phyloP scores from a whole-genome alignment of 208 protist species.

The Crithidia fasciculata region DNA sequence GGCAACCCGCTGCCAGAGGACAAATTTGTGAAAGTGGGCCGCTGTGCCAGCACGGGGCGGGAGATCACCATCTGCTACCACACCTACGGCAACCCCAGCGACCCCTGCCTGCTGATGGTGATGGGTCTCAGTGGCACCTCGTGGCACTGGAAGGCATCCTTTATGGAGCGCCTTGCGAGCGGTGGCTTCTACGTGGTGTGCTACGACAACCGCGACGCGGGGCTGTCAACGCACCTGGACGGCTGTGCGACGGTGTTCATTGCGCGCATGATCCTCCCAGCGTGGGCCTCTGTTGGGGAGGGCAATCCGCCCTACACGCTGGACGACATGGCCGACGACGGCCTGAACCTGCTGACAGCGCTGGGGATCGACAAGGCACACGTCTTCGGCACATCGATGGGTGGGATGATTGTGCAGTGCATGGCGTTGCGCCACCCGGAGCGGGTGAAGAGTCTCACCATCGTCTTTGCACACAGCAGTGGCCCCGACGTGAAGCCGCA shows the following conservation, averaged over 20 bases:
- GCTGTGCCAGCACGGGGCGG: conserved; percentile 45
- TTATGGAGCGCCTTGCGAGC: conserved; percentile 45
- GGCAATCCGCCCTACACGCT: conserved; percentile 62
- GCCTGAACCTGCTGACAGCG: conserved; percentile 47
- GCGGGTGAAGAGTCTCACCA: conserved; percentile 51
- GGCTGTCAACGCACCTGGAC: conserved; percentile 65
- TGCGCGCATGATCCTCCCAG: conserved; percentile 50
- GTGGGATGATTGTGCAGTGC: conserved; percentile 81
- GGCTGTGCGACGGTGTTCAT: conserved; percentile 38
- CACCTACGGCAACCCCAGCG: conserved; percentile 43
- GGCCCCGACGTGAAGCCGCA: conserved; percentile 45
- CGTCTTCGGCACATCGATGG: conserved; percentile 71
- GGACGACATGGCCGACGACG: conserved; percentile 75
- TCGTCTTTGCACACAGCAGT: conserved; percentile 61
- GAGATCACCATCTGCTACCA: conserved; percentile 75
- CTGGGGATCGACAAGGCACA: conserved; percentile 61
- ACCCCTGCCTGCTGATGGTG: conserved; percentile 72
- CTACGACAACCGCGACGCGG: conserved; percentile 81
- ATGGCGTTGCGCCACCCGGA: conserved; percentile 61
- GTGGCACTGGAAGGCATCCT: conserved; percentile 26
- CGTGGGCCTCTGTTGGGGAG: conserved; percentile 50
- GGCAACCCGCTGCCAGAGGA: conserved; percentile 47
- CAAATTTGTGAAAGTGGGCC: conserved; percentile 50
- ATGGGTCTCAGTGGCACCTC: conserved; percentile 39
- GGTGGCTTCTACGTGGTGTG: conserved; percentile 66